Evolutionary conservation across 2,329 filamentous ascomycete genomes (phyloP).

Genomic region (Aspergillus oerlinghausenensis): DNA sequence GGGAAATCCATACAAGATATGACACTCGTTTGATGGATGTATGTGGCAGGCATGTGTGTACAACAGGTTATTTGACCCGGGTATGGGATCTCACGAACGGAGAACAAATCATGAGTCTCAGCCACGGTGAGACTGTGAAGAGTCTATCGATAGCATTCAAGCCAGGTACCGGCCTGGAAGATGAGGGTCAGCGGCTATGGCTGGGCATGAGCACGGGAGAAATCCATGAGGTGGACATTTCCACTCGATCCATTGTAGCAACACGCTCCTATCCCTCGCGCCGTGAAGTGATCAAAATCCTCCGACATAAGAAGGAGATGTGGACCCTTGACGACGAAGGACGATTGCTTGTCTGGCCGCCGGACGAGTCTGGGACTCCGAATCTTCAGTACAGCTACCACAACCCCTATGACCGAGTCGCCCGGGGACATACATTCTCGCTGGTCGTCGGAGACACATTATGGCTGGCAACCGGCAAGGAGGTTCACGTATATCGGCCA

Average conservation of each 20-base stretch:
- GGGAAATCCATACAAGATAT: slow-evolving; percentile 77
- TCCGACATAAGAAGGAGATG: slow-evolving; percentile 79
- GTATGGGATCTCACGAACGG: slow-evolving; percentile 85
- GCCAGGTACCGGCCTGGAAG: slow-evolving; percentile 68
- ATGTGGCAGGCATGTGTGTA: slow-evolving; percentile 82
- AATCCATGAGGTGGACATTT: slow-evolving; percentile 80
- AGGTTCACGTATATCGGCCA: slow-evolving; percentile 78
- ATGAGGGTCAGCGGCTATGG: slow-evolving; percentile 81
- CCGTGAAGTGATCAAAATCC: slow-evolving; percentile 76
- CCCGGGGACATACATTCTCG: slow-evolving; percentile 80
- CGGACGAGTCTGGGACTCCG: slow-evolving; percentile 68
- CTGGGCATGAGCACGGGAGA: slow-evolving; percentile 86
- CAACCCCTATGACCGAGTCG: slow-evolving; percentile 63
- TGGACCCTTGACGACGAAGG: slow-evolving; percentile 94
- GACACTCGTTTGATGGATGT: slow-evolving; percentile 83
- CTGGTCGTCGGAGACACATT: slow-evolving; percentile 79
- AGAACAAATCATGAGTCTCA: slow-evolving; percentile 72
- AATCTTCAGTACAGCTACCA: slow-evolving; percentile 70
- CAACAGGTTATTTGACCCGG: slow-evolving; percentile 78
- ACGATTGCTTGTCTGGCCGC: slow-evolving; percentile 79
- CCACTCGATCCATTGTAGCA: slow-evolving; percentile 63
- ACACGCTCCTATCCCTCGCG: slow-evolving; percentile 71
- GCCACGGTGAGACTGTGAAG: slow-evolving; percentile 79
- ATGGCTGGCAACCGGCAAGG: slow-evolving; percentile 84
- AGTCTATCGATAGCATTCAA: slow-evolving; percentile 81